Evolutionary conservation across 2,329 filamentous ascomycete genomes (phyloP), one percentile per base, ranked within the genome.

Genomic region (Neocatenulostroma microsporum): DNA sequence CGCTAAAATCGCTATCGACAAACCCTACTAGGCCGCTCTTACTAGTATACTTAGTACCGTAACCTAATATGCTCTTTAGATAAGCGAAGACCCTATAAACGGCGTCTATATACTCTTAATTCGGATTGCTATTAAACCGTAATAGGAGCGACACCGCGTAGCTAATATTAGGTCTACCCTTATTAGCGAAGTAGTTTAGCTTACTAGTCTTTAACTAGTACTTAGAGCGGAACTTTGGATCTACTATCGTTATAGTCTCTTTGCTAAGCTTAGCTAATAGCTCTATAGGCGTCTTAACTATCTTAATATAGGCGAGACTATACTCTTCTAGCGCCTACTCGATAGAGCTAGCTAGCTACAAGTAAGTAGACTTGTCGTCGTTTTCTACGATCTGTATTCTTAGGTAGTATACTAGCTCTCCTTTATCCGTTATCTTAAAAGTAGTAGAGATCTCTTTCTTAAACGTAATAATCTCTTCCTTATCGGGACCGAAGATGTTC

Each of bases 1-100:
- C 30, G 11, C 12, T 20, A 24, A 30, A 41, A 23, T 41, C 28
- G 17, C 23, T 12, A 23, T 41, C 28, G 5, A 36, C 15, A 13
- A 27, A 39, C 6, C 26, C 27, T 20, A 39, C 18, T 9, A 42
- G 23, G 17, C 34, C 21, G 21, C 14, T 21, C 8, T 6, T 15
- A 21, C 12, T 17, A n/a, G n/a, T n/a, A n/a, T n/a, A n/a, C n/a
- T n/a, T n/a, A n/a, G n/a, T n/a, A n/a, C n/a, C n/a, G n/a, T 14
- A 14, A 7, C 34, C 25, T 10, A 29, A 19, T 35, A 11, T 24
- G 11, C n/a, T 28, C 21, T 10, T 29, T 29, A 29, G 13, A 14
- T 29, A 29, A 7, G 13, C 26, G 26, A 29, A 29, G 26, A 29
- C 15, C 8, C 26, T 11, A 14, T 29, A n/a, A 13, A 29, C 26